Evolutionary conservation across 805 yeast species (phyloP), one percentile per base, ranked within the genome.

Genomic region (Candida insectorum): DNA sequence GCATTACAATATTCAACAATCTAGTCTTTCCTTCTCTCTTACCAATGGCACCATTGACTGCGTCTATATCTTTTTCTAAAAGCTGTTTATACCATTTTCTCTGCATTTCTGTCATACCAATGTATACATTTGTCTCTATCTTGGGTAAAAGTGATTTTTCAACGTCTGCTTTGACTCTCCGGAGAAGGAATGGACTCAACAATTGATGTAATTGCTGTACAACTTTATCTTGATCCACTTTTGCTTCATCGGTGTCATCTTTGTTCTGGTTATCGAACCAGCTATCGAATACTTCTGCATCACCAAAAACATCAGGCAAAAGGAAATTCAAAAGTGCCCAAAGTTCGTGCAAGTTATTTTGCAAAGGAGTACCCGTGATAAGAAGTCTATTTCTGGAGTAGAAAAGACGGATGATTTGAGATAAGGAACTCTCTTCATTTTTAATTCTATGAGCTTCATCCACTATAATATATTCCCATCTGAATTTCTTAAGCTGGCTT

Each of bases 381-480:
- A 91, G 65, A 28, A 91, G 62, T 40, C 98, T 69, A 55, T 86
- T 86, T 37, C 80, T 77, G 12, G 96, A 86, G 54, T 85, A 84
- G 54, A 91, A 88, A 16, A 88, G 59, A 44, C 97, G 75, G 39
- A 93, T 89, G 43, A 93, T 89, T 58, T 91, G 97, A 2, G 97
- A 87, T 31, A 91, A 67, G 24, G 93, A 81, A 45, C 94, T 81
- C 51, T 86, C 94, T 53, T 93, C 97, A 56, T 93, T 93, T 54
- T 91, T 91, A 55, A 91, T 91, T 55, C 97, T 77, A 58, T 91
- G 98, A 2, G 97, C 97, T 60, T 89, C 97, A 63, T 91, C 98
- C 33, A 91, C 86, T 14, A 93, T 73, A 36, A 93, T 80, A 56
- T 91, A 91, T 60, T 89, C 89, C 97, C 97, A 91, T 31, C 83